A percentile compares a stretch with the other conserved stretches of the same genome.
These are phyloP conservation scores for Spathaspora sp. DNA, from an alignment of 805 yeast genomes.

Conservation along the genomic window DNA sequence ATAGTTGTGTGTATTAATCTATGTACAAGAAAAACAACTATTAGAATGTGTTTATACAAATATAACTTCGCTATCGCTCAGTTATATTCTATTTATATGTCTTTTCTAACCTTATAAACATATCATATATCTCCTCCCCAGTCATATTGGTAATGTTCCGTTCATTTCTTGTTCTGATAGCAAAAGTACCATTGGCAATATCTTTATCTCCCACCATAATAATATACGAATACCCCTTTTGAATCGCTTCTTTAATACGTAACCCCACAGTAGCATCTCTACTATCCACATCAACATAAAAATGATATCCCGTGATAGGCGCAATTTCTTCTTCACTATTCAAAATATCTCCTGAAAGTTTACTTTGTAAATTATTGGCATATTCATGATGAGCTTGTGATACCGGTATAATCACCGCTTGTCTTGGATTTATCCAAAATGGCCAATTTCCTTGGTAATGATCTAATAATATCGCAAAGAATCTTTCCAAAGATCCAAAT, in stretches of 20 bases:
- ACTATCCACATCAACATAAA: conserved; percentile 71
- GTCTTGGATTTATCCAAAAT: conserved; percentile 93
- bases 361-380: conserved; percentile 46
- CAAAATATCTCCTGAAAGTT: conserved; percentile 44
- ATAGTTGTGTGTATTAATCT: background rate
- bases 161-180: conserved; percentile 59
- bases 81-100: conserved; percentile 34
- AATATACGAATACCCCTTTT: conserved; percentile 72
- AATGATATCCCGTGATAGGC: conserved; percentile 55
- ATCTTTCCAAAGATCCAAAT: conserved; percentile 91
- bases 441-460: conserved; percentile 96
- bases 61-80: too few species aligned
- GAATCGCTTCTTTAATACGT: conserved; percentile 74
- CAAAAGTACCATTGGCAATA: conserved; percentile 50
- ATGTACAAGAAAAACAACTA: background rate
- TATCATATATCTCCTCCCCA: conserved; percentile 46
- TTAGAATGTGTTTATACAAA: too few species aligned
- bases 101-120: conserved; percentile 57
- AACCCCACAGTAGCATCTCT: conserved; percentile 77
- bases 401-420: conserved; percentile 80
- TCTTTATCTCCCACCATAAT: conserved; percentile 89
- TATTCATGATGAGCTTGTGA: conserved; percentile 55
- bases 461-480: conserved; percentile 85
- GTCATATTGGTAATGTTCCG: conserved; percentile 43
- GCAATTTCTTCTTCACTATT: conserved; percentile 29